Evolutionary conservation across 1,139 yeast genomes (phyloP), one percentile per base, ranked within the genome.

Genomic region (Yamadazyma mexicana): DNA sequence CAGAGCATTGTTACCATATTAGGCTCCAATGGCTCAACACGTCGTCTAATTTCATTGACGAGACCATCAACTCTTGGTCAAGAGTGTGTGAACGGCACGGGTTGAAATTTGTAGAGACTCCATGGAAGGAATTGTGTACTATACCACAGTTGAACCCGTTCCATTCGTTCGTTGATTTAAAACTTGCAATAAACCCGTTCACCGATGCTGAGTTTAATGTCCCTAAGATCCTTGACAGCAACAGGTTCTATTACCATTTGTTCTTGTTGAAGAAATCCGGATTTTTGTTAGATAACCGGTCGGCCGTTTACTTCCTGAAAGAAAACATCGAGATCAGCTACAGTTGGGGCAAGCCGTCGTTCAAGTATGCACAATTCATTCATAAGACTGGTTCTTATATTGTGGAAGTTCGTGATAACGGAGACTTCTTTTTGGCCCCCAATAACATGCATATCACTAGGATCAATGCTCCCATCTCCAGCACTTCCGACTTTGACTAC

Each of bases 11-110:
- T 55, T 94, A 83, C 65, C 98, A 91, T 54, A 75, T 94, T 27
- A 71, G 96, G 39, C 64, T 92, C 22, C 97, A 92, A 59, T 94
- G 99, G 98, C 66, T 92, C 28, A 87, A 87, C 44, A 83, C 96
- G 0, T 88, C 98, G 0, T 86, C 95, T 1, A 86, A 84, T 54
- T 74, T 92, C 36, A 83, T 94, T 42, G 98, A 94, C 50, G 97
- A 92, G 51, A 72, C 88, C n/a, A 75, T 94, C 23, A 82, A 75
- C 31, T 78, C 79, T 38, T 84, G 97, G 86, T 78, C 89, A 0
- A 73, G 96, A 42, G 68, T 83, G 33, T 88, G 96, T 52, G 95
- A 87, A 46, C 63, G 94, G 38, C 89, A 87, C 57, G 98, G 98
- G 0, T 69, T 91, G 48, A 79, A 79, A 42, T 66, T 94, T 38